These are phyloP conservation scores for Pelargonium australe DNA, from an alignment of 441 rosid species.

Conservation along the genomic window DNA sequence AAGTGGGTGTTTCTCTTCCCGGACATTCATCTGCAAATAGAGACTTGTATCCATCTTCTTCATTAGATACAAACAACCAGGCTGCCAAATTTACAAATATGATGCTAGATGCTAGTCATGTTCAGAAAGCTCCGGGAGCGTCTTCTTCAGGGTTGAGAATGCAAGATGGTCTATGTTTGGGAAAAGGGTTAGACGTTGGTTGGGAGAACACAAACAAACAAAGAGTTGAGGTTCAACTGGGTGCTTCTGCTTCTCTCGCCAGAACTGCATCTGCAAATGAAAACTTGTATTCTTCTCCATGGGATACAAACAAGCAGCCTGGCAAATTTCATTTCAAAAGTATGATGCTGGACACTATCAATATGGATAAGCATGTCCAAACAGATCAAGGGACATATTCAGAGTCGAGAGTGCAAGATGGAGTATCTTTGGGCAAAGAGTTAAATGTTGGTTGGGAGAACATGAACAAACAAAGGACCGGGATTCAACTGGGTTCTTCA, in stretches of 20 bases:
- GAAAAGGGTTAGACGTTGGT: conserved; percentile 1
- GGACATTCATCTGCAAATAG: conserved; percentile 12
- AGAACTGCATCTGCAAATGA: not conserved
- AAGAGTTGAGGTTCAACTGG: not conserved
- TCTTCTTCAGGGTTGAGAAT: too few species aligned
- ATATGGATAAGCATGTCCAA: not conserved
- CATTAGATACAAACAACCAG: too few species aligned
- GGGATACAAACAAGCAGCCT: not conserved
- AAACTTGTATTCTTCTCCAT: not conserved
- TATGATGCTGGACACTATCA: not conserved
- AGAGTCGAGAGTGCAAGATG: not conserved
- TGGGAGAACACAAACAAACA: not conserved
- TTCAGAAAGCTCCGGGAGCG: too few species aligned
- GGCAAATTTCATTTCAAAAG: not conserved
- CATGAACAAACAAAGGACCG: too few species aligned
- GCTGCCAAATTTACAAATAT: too few species aligned
- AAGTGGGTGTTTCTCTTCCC: not conserved
- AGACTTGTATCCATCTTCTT: not conserved
- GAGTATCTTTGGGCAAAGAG: too few species aligned
- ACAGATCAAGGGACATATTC: not conserved
- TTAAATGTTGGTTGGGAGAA: not conserved
- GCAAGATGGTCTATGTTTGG: conserved; percentile 2
- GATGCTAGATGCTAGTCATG: too few species aligned
- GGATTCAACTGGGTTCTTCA: too few species aligned
- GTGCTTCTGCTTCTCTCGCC: not conserved